A percentile compares a stretch with the other conserved stretches of the same genome.
phyloP scores from a whole-genome alignment of 2,329 filamentous ascomycete genomes.

The Calycina herbarum region DNA sequence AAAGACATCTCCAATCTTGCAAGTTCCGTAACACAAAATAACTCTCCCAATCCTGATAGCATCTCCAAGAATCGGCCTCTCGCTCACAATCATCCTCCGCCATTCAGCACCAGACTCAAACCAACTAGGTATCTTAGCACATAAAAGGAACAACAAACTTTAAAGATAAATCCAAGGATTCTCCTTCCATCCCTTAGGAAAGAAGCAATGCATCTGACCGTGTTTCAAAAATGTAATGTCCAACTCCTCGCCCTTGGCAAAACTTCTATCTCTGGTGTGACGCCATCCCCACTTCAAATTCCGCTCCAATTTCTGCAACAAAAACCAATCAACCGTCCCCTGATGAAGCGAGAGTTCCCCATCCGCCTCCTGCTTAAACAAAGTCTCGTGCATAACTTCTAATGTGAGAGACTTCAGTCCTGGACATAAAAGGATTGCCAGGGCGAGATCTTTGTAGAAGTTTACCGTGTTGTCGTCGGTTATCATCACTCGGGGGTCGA shows the following conservation, averaged over 20 bases:
- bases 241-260: background rate
- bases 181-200: background rate
- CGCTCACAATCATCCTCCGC: no score
- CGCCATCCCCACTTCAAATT: background rate
- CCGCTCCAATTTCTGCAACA: background rate
- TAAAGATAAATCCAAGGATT: background rate
- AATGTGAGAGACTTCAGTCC: background rate
- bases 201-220: slow-evolving; percentile 2
- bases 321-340: no score
- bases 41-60: no score
- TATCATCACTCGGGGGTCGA: background rate
- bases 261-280: background rate
- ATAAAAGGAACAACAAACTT: background rate
- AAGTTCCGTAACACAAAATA: background rate
- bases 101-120: background rate
- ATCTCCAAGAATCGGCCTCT: no score
- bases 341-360: background rate
- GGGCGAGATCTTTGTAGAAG: background rate
- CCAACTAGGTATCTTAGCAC: background rate
- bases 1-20: background rate
- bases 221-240: background rate
- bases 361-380: background rate
- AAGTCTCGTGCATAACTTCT: background rate
- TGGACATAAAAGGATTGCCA: background rate
- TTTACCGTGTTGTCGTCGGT: background rate